These are phyloP conservation scores for Calonectria hawksworthii DNA, from an alignment of 2,329 filamentous ascomycete genomes.

Conservation along the genomic window DNA sequence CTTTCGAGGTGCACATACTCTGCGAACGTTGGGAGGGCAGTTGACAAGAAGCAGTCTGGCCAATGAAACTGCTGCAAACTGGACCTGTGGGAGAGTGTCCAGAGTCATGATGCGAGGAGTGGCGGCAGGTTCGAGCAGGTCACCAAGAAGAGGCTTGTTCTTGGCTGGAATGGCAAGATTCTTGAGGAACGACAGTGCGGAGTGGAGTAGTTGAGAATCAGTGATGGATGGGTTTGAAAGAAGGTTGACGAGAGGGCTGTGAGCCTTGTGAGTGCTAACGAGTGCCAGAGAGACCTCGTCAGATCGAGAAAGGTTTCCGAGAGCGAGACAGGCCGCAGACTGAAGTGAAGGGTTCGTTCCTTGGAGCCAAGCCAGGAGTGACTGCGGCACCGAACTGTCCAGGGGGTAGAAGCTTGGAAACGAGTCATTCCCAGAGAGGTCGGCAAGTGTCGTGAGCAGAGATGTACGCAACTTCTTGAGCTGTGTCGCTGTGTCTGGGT, in stretches of 20 bases:
- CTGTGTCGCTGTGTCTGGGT: constrained; percentile 59
- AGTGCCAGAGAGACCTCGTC: constrained; percentile 67
- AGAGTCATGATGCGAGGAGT: constrained; percentile 69
- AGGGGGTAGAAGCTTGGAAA: constrained; percentile 61
- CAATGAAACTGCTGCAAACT: constrained; percentile 72
- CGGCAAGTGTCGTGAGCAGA: constrained; percentile 66
- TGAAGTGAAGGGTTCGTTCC: constrained; percentile 60
- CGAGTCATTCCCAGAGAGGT: constrained; percentile 64
- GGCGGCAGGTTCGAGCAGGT: constrained; percentile 59
- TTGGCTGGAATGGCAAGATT: constrained; percentile 71
- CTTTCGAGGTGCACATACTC: constrained; percentile 60
- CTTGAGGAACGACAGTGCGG: constrained; percentile 72
- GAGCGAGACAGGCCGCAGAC: constrained; percentile 70
- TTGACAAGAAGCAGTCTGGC: constrained; percentile 68
- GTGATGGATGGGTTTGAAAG: constrained; percentile 57
- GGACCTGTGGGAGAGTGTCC: constrained; percentile 67
- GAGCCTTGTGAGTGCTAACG: constrained; percentile 57
- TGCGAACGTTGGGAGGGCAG: constrained; percentile 65
- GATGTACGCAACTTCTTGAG: constrained; percentile 64
- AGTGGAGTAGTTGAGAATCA: constrained; percentile 68
- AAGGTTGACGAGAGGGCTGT: constrained; percentile 60
- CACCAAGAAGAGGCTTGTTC: constrained; percentile 68
- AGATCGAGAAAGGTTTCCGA: constrained; percentile 74
- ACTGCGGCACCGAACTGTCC: constrained; percentile 56
- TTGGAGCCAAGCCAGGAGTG: constrained; percentile 63